Base-by-base conservation (phyloP, 73 alveolate species). In the Diophrys appendiculata region DNA sequence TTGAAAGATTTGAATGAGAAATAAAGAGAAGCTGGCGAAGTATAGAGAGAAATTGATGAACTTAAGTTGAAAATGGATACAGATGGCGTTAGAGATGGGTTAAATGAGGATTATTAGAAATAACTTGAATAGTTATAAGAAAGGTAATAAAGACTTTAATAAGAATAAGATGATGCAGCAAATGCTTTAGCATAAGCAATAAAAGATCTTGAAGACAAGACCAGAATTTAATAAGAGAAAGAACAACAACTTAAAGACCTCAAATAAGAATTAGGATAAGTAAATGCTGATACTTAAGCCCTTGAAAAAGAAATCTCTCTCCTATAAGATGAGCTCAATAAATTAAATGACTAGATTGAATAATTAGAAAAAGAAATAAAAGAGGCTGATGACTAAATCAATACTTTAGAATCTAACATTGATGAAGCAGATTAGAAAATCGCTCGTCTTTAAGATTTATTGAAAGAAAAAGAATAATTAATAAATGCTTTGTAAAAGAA, bases 281-380 rank as follows among this genome's bases (percentile, higher is more conserved):
- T 69, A 3, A 29, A 23, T 53, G 74, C 29, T 30, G 30, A 28
- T 30, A 64, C 18, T 43, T 11, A 43, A 11, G 60, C 5, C n/a
- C n/a, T 11, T 11, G 60, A 69, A 34, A 31, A 33, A 32, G 27
- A 30, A 1, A 26, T 69, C 34, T 72, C 56, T 23, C 77, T 64
- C 33, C 25, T 72, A 1, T 32, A 53, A 25, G 22, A 14, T 22
- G 69, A 72, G 71, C 69, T 76, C 26, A 77, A 55, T 25, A 54
- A 76, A 26, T 73, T 84, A 0, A 87, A 84, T 28, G 76, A 64
- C 5, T 43, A 54, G 71, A 52, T 68, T 27, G 74, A 68, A 29
- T 72, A 11, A 26, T n/a, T 60, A 26, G 32, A 26, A n/a, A 60
- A 60, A 2, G 32, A 60, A 60, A 60, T 60, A 11, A 8, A n/a